Conservation (phyloP, 2,329 filamentous ascomycete species). For the Mycosphaerella arachidis region DNA sequence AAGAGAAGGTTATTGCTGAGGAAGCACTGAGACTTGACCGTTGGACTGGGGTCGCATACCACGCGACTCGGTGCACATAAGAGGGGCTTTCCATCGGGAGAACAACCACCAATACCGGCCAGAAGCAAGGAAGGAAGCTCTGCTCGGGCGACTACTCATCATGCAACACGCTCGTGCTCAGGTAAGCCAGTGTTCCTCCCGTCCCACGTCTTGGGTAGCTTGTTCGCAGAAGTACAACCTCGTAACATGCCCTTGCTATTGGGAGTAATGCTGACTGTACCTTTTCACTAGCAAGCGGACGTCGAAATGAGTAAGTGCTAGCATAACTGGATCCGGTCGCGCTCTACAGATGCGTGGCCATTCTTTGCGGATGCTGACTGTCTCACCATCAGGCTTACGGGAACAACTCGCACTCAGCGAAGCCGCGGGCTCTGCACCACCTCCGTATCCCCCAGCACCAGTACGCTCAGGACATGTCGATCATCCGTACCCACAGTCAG, state of each 20-base stretch:
- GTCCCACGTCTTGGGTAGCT: constrained; percentile 20
- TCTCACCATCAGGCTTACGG: constrained; percentile 49
- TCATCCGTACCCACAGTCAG: constrained; percentile 38
- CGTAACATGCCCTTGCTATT: constrained; percentile 26
- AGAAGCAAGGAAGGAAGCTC: background rate
- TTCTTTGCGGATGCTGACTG: constrained; percentile 7
- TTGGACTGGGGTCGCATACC: background rate
- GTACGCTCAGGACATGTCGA: constrained; percentile 21
- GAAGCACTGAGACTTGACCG: background rate
- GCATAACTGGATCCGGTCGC: constrained; percentile 2
- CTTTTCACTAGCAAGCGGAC: constrained; percentile 22
- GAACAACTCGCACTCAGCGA: constrained; percentile 54
- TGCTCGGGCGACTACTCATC: background rate
- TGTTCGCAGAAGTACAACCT: background rate
- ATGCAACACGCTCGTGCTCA: constrained; percentile 46
- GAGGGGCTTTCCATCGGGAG: background rate
- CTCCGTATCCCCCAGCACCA: constrained; percentile 38
- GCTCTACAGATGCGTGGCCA: background rate
- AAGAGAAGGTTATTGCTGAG: background rate
- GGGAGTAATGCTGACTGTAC: constrained; percentile 16
- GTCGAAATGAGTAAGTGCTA: constrained; percentile 41
- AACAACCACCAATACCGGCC: background rate
- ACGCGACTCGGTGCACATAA: background rate
- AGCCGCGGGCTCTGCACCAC: constrained; percentile 31
- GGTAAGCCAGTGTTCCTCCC: constrained; percentile 44